phyloP scores from a whole-genome alignment of 2,329 filamentous ascomycete genomes.

The Exophiala sp. region DNA sequence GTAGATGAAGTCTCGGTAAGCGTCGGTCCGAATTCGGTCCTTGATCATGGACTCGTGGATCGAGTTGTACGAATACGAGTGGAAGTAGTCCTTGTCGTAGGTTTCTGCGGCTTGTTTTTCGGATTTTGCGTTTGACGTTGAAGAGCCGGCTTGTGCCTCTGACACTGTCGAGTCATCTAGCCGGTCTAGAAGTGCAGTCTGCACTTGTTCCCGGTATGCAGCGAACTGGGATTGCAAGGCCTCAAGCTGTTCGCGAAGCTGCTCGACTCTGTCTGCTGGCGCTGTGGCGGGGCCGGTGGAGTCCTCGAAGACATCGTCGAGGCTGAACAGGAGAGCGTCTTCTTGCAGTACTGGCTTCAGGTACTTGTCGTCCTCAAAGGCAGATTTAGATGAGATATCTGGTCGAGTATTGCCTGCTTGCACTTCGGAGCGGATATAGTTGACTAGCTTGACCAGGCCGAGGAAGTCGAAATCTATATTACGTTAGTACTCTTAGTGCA shows the following conservation, averaged over 20 bases:
- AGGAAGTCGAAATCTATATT: constrained; percentile 63
- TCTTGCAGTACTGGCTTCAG: constrained; percentile 83
- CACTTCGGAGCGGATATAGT: constrained; percentile 56
- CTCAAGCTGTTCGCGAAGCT: constrained; percentile 61
- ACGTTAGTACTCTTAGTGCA: constrained; percentile 21
- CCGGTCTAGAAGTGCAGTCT: constrained; percentile 64
- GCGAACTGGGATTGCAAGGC: constrained; percentile 60
- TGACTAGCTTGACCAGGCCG: constrained; percentile 70
- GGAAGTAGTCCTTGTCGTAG: constrained; percentile 58
- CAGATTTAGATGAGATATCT: constrained; percentile 56
- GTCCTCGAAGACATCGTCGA: constrained; percentile 69
- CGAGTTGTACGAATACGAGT: constrained; percentile 67
- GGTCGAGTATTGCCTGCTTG: constrained; percentile 47
- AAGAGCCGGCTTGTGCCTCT: constrained; percentile 29
- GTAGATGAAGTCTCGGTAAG: constrained; percentile 94
- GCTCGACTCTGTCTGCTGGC: constrained; percentile 50
- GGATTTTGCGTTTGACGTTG: constrained; percentile 30
- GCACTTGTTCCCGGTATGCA: constrained; percentile 62
- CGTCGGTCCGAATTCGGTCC: constrained; percentile 80
- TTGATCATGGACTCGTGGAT: constrained; percentile 98
- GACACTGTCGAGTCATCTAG: constrained; percentile 52
- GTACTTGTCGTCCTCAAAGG: constrained; percentile 74
- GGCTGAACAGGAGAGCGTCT: constrained; percentile 79
- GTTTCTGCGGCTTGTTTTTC: constrained; percentile 45
- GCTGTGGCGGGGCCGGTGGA: constrained; percentile 20